Evolutionary conservation across 1,139 yeast genomes (phyloP), one percentile per base, ranked within the genome.

Genomic region (Geotrichum klebahnii): DNA sequence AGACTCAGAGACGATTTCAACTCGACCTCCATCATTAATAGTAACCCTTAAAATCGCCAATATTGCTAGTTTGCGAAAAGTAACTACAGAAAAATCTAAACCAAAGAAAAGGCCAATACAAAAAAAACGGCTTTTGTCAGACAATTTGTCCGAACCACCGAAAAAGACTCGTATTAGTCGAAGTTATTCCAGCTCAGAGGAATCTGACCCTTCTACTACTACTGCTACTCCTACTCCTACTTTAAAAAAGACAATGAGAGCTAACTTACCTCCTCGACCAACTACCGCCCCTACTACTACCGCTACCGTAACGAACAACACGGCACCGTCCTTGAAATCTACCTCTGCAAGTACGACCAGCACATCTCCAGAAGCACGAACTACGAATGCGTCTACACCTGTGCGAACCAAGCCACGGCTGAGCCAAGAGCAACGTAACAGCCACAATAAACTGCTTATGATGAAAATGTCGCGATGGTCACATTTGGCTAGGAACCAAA

Each of bases 401-500:
- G 43, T 39, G 14, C 5, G 33, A 3, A 29, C 54, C 2, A 26
- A 33, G 9, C 42, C 46, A 6, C 48, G 33, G 23, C 54, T 53
- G 4, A 44, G 56, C 5, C 46, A 48, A n/a, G 61, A 59, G 20
- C 60, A 61, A 49, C 61, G 65, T 22, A 66, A 60, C 35, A 55
- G 53, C 45, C 52, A 59, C 29, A 53, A 56, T 49, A 56, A 59
- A 26, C 56, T 59, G 32, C 55, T 61, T 34, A 57, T 60, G 29
- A 53, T 56, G 35, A 58, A 60, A 43, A 40, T 48, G 24, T 14
- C 61, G 60, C 60, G 61, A 31, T 68, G 73, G 69, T 57, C 61
- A 14, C 61, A 60, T 31, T 59, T 57, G 12, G 72, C 68, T 1
- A 61, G 67, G 20, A 59, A 61, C 22, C 61, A 60, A 53, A 67